These are phyloP conservation scores for Tagetes erecta DNA, from an alignment of 129 eudicot species.

Conservation along the genomic window DNA sequence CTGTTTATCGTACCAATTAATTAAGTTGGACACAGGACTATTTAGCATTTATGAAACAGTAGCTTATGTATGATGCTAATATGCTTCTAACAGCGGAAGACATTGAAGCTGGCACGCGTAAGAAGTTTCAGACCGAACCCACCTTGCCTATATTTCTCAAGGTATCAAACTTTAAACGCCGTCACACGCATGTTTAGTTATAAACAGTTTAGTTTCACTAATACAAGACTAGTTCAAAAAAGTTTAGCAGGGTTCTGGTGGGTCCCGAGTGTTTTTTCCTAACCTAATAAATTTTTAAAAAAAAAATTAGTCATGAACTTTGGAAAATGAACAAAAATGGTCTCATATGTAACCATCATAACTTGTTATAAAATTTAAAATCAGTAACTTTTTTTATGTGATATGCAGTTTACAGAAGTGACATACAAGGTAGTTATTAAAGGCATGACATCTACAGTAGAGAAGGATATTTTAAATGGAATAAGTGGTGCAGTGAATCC, in stretches of 20 bases:
- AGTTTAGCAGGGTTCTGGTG: not conserved
- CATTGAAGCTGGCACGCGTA: slow-evolving; percentile 73
- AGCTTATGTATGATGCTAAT: not conserved
- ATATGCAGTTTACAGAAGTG: slow-evolving; percentile 82
- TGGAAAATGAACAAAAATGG: slow-evolving; percentile 14
- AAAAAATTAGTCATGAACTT: not conserved
- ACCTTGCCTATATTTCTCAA: slow-evolving; percentile 87
- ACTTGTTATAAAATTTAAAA: not conserved
- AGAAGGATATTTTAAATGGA: slow-evolving; percentile 74
- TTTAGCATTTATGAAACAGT: not conserved
- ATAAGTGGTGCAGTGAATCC: slow-evolving; percentile 81
- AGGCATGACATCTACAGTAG: slow-evolving; percentile 64
- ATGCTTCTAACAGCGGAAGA: slow-evolving; percentile 71
- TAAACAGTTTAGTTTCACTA: slow-evolving; percentile 34
- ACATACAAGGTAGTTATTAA: slow-evolving; percentile 67
- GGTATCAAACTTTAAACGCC: slow-evolving; percentile 40
- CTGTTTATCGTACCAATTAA: not conserved
- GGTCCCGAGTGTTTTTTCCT: not conserved
- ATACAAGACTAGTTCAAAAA: slow-evolving; percentile 51
- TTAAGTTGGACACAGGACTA: too few species aligned
- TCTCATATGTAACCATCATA: not conserved
- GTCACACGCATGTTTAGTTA: slow-evolving; percentile 13
- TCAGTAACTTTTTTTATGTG: not conserved
- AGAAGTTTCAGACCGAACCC: slow-evolving; percentile 79
- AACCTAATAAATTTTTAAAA: slow-evolving; percentile 1